phyloP scores from a whole-genome alignment of 768 basidiomycete genomes.

The Kwoniella sp. region DNA sequence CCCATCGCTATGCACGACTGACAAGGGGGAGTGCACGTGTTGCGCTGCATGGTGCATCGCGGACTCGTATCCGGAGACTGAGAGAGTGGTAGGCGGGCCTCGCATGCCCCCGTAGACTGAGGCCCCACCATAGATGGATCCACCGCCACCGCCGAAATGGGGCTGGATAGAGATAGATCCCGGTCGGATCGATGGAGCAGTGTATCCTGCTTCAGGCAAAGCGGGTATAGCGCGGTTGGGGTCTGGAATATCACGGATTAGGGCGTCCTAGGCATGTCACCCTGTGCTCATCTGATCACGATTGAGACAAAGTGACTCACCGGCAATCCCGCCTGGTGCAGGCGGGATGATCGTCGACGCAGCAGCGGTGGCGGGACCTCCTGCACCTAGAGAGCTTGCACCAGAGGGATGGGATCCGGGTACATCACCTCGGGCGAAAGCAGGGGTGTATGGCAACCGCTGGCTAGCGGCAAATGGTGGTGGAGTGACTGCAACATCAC shows the following conservation, averaged over 20 bases:
- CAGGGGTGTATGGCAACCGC: slow-evolving; percentile 41
- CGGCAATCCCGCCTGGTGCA: slow-evolving; percentile 39
- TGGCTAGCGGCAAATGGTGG: slow-evolving; percentile 32
- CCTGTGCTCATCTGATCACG: too few species aligned
- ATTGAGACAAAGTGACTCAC: slow-evolving; percentile 24
- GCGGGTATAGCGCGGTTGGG: slow-evolving; percentile 45
- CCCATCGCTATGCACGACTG: slow-evolving; percentile 9
- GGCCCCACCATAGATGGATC: slow-evolving; percentile 16
- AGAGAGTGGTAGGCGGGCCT: background rate
- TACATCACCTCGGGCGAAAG: slow-evolving; percentile 23
- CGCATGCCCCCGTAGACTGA: slow-evolving; percentile 8
- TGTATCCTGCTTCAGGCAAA: slow-evolving; percentile 46
- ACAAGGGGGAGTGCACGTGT: slow-evolving; percentile 21
- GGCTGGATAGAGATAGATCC: slow-evolving; percentile 10
- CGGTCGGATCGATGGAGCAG: slow-evolving; percentile 33
- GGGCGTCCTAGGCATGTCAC: too few species aligned
- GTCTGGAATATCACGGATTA: slow-evolving; percentile 21
- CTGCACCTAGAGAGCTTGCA: slow-evolving; percentile 10
- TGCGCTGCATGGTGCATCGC: slow-evolving; percentile 9
- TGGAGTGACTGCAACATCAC: slow-evolving; percentile 30
- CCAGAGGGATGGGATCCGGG: background rate
- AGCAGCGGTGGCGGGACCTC: slow-evolving; percentile 22
- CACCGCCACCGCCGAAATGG: slow-evolving; percentile 12
- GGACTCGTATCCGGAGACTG: slow-evolving; percentile 3
- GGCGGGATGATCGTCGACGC: slow-evolving; percentile 40